Conservation (phyloP, 164 flowering plant genomes). For the Tinospora cordifolia region DNA sequence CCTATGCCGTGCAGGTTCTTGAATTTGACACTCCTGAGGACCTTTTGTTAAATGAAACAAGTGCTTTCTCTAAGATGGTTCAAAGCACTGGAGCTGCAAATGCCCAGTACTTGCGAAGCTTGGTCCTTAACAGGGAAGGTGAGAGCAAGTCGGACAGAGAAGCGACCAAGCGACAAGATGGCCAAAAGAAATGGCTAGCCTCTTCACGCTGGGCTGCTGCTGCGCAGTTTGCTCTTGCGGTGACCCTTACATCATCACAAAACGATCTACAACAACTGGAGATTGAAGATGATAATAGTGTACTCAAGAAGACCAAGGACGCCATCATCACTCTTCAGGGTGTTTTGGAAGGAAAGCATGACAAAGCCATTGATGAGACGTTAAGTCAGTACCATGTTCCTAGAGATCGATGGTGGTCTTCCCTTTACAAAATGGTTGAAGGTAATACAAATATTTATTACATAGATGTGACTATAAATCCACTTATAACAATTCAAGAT, state of each 20-base stretch:
- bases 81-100: slow-evolving; percentile 95
- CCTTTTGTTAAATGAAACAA: slow-evolving; percentile 55
- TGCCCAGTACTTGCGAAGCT: slow-evolving; percentile 82
- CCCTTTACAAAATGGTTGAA: slow-evolving; percentile 88
- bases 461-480: neutral
- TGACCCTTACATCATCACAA: slow-evolving; percentile 80
- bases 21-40: slow-evolving; percentile 80
- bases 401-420: slow-evolving; percentile 91
- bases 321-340: slow-evolving; percentile 75
- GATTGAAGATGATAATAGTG: slow-evolving; percentile 56
- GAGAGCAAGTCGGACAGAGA: slow-evolving; percentile 34
- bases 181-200: slow-evolving; percentile 76
- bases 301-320: slow-evolving; percentile 75
- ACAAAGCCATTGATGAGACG: slow-evolving; percentile 65
- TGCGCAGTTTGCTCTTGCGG: slow-evolving; percentile 82
- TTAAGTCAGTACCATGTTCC: slow-evolving; percentile 55
- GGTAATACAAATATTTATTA: slow-evolving; percentile 33
- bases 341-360: slow-evolving; percentile 87
- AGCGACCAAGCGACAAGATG: slow-evolving; percentile 38
- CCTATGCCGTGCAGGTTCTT: slow-evolving; percentile 53
- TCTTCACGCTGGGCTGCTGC: slow-evolving; percentile 98
- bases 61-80: slow-evolving; percentile 95
- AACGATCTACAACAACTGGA: slow-evolving; percentile 73
- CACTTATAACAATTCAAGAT: no score
- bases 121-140: slow-evolving; percentile 53